phyloP scores from a whole-genome alignment of 148 eudicot genomes.

The Silene uniflora region DNA sequence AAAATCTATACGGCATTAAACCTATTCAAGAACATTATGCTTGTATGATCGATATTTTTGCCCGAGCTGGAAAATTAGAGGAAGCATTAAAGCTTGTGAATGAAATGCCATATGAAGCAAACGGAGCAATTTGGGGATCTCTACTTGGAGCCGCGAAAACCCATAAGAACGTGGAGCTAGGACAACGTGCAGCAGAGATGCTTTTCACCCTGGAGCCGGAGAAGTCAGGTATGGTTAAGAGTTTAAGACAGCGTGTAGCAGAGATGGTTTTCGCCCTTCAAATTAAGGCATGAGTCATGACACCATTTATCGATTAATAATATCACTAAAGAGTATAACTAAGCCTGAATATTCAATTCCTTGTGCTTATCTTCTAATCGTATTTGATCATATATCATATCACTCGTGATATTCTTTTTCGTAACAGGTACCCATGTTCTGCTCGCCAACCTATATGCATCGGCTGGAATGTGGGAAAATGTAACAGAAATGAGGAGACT shows the following conservation, averaged over 20 bases:
- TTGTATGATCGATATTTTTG: constrained; percentile 75
- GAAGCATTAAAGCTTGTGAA: constrained; percentile 48
- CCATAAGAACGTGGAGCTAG: constrained; percentile 61
- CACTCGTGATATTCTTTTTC: background rate
- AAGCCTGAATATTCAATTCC: too few relatives aligned
- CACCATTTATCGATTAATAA: too few relatives aligned
- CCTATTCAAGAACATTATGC: constrained; percentile 68
- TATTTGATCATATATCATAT: too few relatives aligned
- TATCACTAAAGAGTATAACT: too few relatives aligned
- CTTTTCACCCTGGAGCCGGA: constrained; percentile 59
- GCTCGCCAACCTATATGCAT: constrained; percentile 70
- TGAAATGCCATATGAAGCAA: constrained; percentile 67
- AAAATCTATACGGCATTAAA: constrained; percentile 40
- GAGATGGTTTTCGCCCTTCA: too few relatives aligned
- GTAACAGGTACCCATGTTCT: constrained; percentile 43
- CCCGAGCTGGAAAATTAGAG: constrained; percentile 53
- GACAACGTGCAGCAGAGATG: constrained; percentile 53
- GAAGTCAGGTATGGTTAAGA: constrained; percentile 34
- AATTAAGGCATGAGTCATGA: too few relatives aligned
- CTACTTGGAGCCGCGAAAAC: constrained; percentile 70
- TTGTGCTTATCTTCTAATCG: too few relatives aligned
- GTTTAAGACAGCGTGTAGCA: too few relatives aligned
- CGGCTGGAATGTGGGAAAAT: constrained; percentile 64
- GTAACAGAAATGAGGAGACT: constrained; percentile 51
- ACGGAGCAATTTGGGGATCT: constrained; percentile 67